Evolutionary conservation across 1,284 basidiomycete genomes (phyloP).

Genomic region (Xerocomus alliaceus): DNA sequence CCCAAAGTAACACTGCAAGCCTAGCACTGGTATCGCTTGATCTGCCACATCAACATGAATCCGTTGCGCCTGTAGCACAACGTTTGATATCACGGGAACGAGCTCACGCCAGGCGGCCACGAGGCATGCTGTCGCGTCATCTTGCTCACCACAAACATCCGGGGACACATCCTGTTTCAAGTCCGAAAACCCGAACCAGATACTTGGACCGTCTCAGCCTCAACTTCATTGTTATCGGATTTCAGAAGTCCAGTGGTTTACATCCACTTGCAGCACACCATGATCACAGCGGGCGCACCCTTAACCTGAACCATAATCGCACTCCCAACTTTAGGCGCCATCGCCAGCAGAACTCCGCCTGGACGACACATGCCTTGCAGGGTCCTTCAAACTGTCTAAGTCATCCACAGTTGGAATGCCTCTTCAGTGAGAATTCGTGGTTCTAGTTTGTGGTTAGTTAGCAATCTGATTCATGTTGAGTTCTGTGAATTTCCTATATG

Average conservation of each 20-base stretch:
- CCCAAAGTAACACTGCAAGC: too few relatives aligned
- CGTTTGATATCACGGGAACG: not conserved
- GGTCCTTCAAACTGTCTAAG: conserved; percentile 12
- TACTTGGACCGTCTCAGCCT: too few relatives aligned
- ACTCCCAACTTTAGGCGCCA: not conserved
- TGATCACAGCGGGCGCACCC: too few relatives aligned
- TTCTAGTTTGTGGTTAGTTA: not conserved
- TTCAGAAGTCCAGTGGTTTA: too few relatives aligned
- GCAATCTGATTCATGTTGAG: conserved; percentile 16
- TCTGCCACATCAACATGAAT: not conserved
- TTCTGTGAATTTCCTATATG: conserved; percentile 3
- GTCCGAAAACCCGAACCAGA: not conserved
- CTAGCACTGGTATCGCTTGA: too few relatives aligned
- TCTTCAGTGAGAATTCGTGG: conserved; percentile 2
- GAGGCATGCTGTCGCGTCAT: not conserved
- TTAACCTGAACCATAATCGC: conserved; percentile 1
- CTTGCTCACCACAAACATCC: too few relatives aligned
- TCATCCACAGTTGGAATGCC: not conserved
- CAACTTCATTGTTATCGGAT: too few relatives aligned
- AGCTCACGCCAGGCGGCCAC: not conserved
- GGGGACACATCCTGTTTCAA: too few relatives aligned
- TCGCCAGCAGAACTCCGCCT: not conserved
- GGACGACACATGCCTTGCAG: conserved; percentile 22
- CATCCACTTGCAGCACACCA: too few relatives aligned
- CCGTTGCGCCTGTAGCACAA: not conserved